These are phyloP conservation scores for Aspergillus taichungensis DNA, from an alignment of 495 filamentous ascomycete species.

Conservation along the genomic window DNA sequence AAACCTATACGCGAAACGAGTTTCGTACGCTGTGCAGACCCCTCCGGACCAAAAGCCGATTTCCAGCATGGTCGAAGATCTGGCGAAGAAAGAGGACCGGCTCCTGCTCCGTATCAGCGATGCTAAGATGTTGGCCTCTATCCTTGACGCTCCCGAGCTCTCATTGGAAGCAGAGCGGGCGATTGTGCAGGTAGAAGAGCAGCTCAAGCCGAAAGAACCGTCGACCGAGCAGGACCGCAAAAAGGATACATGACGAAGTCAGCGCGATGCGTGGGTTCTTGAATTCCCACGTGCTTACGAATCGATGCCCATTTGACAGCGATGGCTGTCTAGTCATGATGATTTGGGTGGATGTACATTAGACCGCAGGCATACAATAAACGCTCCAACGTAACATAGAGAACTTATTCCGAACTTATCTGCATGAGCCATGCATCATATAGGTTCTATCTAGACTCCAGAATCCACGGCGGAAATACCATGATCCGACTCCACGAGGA, in stretches of 20 bases:
- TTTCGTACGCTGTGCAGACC: slow-evolving; percentile 17
- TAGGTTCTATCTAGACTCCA: background rate
- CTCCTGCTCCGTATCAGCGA: slow-evolving; percentile 50
- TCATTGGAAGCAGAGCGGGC: slow-evolving; percentile 84
- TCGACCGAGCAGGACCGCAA: slow-evolving; percentile 20
- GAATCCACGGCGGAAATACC: slow-evolving; percentile 12
- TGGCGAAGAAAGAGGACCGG: slow-evolving; percentile 44
- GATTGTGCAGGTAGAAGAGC: slow-evolving; percentile 73
- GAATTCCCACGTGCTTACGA: background rate
- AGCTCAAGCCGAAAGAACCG: slow-evolving; percentile 45
- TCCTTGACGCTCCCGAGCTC: slow-evolving; percentile 72
- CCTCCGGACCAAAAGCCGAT: slow-evolving; percentile 15
- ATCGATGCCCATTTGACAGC: background rate
- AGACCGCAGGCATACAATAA: too few relatives aligned
- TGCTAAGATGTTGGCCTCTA: slow-evolving; percentile 54
- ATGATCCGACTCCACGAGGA: slow-evolving; percentile 16
- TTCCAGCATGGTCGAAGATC: slow-evolving; percentile 31
- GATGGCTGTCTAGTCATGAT: background rate
- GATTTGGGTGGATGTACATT: too few relatives aligned
- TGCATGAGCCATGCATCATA: too few relatives aligned
- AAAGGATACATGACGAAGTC: slow-evolving; percentile 16
- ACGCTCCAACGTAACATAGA: too few relatives aligned
- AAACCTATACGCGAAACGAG: slow-evolving; percentile 54
- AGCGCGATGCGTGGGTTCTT: background rate
- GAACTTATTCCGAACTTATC: too few relatives aligned